Conservation (phyloP, 371 early-diverging fungal species). For the Mucor piriformis region DNA sequence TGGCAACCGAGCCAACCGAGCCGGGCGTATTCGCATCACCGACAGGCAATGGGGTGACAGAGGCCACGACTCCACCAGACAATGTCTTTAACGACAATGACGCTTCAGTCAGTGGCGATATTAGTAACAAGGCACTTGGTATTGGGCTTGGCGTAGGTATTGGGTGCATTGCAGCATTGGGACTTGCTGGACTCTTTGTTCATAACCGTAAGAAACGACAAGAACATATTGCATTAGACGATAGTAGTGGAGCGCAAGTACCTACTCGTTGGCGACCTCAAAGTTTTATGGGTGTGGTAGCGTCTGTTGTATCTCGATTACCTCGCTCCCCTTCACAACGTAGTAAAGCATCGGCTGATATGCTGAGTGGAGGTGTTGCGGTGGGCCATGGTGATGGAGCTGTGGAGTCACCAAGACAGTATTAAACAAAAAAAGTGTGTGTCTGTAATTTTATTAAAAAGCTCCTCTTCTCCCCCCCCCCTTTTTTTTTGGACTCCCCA, state of each 20-base stretch:
- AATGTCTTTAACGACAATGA: slow-evolving; percentile 3
- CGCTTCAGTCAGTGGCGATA: slow-evolving; percentile 3
- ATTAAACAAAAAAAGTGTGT: too few species aligned
- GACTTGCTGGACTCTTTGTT: slow-evolving; percentile 43
- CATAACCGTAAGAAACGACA: slow-evolving; percentile 27
- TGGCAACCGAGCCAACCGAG: not conserved
- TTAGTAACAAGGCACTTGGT: slow-evolving; percentile 40
- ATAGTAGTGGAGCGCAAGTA: not conserved
- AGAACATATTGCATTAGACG: not conserved
- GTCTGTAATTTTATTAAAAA: too few species aligned
- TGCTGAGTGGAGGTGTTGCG: slow-evolving; percentile 6
- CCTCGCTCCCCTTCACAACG: slow-evolving; percentile 52
- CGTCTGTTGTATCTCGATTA: slow-evolving; percentile 47
- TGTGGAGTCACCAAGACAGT: slow-evolving; percentile 2
- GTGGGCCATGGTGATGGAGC: slow-evolving; percentile 12
- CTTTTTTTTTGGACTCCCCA: not conserved
- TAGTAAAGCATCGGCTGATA: slow-evolving; percentile 30
- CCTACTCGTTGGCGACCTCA: slow-evolving; percentile 52
- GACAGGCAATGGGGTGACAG: not conserved
- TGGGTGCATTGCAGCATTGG: slow-evolving; percentile 48
- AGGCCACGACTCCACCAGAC: not conserved
- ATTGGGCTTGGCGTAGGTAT: slow-evolving; percentile 50
- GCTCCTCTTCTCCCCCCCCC: too few species aligned
- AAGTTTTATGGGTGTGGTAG: slow-evolving; percentile 52
- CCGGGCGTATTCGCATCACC: not conserved